Evolutionary conservation across 1,284 basidiomycete species (phyloP), one percentile per base, ranked within the genome.

Genomic region (Cutaneotrichosporon curvatum): DNA sequence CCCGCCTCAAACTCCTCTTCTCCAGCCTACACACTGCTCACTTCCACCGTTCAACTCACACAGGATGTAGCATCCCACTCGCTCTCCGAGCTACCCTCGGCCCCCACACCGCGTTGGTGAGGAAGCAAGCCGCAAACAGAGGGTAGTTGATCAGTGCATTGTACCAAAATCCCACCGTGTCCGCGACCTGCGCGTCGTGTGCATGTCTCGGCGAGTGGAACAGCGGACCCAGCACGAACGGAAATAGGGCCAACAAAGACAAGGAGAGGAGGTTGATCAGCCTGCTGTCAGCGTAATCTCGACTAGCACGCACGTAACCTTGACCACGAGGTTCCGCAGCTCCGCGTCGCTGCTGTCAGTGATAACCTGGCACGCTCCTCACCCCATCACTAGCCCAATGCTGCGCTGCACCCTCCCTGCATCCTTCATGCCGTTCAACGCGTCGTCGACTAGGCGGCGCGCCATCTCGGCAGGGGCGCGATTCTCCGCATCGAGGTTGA

Each of bases 231-330:
- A 73, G 51, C 38, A 72, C 49, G 21, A 66, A 47, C 3, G 67
- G 64, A 33, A 65, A 62, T 28, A 69, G 57, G 0, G 68, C 67
- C 8, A 73, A 60, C 5, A 66, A 53, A 10, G 68, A 30, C 2
- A 73, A 59, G 8, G 68, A 67, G 11, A 72, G 57, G 28, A 69
- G 55, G 57, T 73, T 73, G 56, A 73, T 63, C n/a, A 70, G 48
- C 4, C 70, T 70, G 47, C 30, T n/a, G 15, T 39, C 22, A 22
- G 18, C 34, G n/a, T n/a, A 21, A 14, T 7, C 20, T 2, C 5
- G 12, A 23, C 2, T 23, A 15, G 9, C 25, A 62, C 62, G 50
- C 47, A 67, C 65, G 62, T 66, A 15, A 65, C 62, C 37, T 70
- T 71, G 30, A 70, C 42, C 2, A 70, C 62, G 43, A 63, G 50